A percentile compares a stretch with the other conserved stretches of the same genome.
These are phyloP conservation scores for Annulohypoxylon moriforme DNA, from an alignment of 495 filamentous ascomycete species.

Conservation along the genomic window DNA sequence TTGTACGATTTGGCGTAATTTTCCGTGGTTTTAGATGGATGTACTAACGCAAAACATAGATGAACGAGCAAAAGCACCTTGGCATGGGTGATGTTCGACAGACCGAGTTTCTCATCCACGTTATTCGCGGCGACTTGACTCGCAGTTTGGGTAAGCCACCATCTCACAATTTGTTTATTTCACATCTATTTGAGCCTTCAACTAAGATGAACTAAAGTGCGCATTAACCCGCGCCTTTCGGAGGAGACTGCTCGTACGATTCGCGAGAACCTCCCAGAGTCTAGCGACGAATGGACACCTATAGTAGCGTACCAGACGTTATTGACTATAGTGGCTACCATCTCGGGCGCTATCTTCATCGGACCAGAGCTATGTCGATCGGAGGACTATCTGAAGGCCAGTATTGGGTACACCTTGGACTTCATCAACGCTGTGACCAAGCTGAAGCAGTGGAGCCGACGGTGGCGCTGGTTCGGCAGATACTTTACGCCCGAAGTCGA, in stretches of 20 bases:
- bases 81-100: conserved; percentile 6
- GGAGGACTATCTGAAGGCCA: conserved; percentile 66
- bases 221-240: conserved; percentile 41
- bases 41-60: conserved; percentile 19
- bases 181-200: not conserved
- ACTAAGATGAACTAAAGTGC: conserved; percentile 16
- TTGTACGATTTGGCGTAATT: conserved; percentile 26
- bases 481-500: conserved; percentile 49
- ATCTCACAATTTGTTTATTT: not conserved
- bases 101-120: conserved; percentile 20
- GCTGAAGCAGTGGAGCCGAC: conserved; percentile 46
- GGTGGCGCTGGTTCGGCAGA: conserved; percentile 49
- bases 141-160: conserved; percentile 30
- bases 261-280: conserved; percentile 43
- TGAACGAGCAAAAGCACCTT: conserved; percentile 32
- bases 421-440: conserved; percentile 50
- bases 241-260: conserved; percentile 36
- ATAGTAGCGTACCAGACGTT: conserved; percentile 54
- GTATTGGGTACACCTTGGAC: conserved; percentile 68
- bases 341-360: conserved; percentile 70
- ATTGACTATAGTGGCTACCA: conserved; percentile 63
- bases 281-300: conserved; percentile 56
- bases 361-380: conserved; percentile 64
- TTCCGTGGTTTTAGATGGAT: not conserved
- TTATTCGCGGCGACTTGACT: conserved; percentile 34